phyloP scores from a whole-genome alignment of 257 asterid genomes.

The Leptodermis oblonga region DNA sequence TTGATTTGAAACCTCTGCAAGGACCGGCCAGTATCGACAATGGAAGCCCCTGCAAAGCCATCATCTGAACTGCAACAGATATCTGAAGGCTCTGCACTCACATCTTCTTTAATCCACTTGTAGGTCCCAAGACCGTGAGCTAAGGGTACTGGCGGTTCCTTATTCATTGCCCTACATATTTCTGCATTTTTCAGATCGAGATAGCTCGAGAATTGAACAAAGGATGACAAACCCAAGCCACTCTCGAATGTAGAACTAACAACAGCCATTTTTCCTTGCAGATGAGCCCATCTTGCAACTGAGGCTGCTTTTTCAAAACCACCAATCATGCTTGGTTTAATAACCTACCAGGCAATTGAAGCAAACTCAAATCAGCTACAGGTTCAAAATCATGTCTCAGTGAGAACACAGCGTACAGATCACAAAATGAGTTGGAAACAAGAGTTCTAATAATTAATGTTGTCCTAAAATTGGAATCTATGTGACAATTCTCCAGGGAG shows the following conservation, averaged over 20 bases:
- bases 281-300: slow-evolving; percentile 94
- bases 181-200: slow-evolving; percentile 71
- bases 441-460: neutral
- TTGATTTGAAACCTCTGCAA: slow-evolving; percentile 58
- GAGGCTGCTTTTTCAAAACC: slow-evolving; percentile 85
- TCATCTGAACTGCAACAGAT: slow-evolving; percentile 37
- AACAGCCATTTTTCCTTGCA: slow-evolving; percentile 68
- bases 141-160: slow-evolving; percentile 32
- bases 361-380: slow-evolving; percentile 6
- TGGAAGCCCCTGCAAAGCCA: slow-evolving; percentile 58
- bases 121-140: slow-evolving; percentile 96
- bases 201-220: slow-evolving; percentile 63
- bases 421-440: neutral
- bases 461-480: neutral
- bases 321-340: slow-evolving; percentile 88
- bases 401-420: neutral
- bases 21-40: slow-evolving; percentile 55
- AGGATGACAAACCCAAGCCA: slow-evolving; percentile 73
- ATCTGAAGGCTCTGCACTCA: slow-evolving; percentile 43
- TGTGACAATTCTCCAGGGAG: neutral
- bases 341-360: slow-evolving; percentile 47
- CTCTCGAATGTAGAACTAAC: slow-evolving; percentile 93
- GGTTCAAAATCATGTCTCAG: neutral
- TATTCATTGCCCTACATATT: slow-evolving; percentile 37
- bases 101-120: slow-evolving; percentile 83